Percentiles rank a stretch among this genome's conserved stretches.
These are phyloP conservation scores for Citrus hindsii DNA, from an alignment of 345 rosid species.

Conservation along the genomic window DNA sequence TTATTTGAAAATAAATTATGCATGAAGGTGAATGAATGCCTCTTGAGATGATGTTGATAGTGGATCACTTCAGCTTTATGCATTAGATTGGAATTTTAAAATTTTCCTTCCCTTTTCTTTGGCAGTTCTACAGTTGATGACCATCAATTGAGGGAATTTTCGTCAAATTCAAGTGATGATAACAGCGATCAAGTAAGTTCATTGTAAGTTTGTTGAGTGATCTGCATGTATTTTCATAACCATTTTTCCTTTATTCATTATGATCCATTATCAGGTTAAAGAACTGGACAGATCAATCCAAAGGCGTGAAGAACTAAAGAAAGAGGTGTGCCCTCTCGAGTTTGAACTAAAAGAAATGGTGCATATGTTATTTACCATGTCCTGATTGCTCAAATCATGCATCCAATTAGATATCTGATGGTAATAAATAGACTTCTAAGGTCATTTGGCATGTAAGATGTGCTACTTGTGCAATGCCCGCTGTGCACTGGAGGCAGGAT, in stretches of 20 bases:
- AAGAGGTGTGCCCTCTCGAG: slow-evolving; percentile 46
- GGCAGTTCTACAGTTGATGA: slow-evolving; percentile 45
- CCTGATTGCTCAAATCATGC: background rate
- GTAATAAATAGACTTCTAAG: background rate
- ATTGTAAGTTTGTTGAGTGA: background rate
- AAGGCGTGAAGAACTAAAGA: slow-evolving; percentile 49
- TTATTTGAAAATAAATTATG: background rate
- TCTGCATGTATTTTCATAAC: background rate
- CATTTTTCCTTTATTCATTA: background rate
- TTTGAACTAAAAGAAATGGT: background rate
- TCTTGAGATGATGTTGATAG: background rate
- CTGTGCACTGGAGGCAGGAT: background rate
- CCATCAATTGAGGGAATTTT: slow-evolving; percentile 37
- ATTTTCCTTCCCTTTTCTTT: slow-evolving; percentile 10
- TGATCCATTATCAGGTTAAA: slow-evolving; percentile 43
- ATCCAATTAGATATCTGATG: background rate
- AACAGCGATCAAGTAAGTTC: slow-evolving; percentile 46
- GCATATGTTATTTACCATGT: background rate
- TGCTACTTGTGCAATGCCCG: background rate
- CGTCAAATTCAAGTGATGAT: slow-evolving; percentile 52
- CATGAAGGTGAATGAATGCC: background rate
- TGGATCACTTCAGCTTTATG: background rate
- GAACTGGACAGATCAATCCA: slow-evolving; percentile 49
- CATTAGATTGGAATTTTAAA: background rate
- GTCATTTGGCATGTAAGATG: background rate